A percentile compares a stretch with the other conserved stretches of the same genome.
These are phyloP conservation scores for Cordyceps javanica DNA, from an alignment of 2,329 filamentous ascomycete genomes.

Conservation along the genomic window DNA sequence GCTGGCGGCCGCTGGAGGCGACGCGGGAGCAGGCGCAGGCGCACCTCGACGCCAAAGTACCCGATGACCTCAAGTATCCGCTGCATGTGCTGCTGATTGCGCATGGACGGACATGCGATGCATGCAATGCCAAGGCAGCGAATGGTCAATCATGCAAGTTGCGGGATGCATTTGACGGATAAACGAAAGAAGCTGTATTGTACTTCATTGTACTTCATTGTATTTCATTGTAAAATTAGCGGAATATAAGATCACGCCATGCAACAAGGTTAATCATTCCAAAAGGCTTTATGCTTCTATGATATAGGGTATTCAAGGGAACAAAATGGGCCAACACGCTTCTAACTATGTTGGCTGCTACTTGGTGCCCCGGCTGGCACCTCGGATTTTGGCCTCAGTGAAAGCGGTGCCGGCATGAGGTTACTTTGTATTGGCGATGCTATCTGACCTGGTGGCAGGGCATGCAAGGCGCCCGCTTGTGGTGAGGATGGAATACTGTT, in stretches of 20 bases:
- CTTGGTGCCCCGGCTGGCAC: background rate
- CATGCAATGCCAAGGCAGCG: slow-evolving; percentile 32
- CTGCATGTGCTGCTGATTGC: slow-evolving; percentile 43
- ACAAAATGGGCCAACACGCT: background rate
- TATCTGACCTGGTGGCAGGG: background rate
- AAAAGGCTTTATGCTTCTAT: background rate
- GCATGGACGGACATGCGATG: slow-evolving; percentile 39
- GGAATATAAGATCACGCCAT: background rate
- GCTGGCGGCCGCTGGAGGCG: slow-evolving; percentile 39
- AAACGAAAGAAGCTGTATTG: background rate
- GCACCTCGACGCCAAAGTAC: slow-evolving; percentile 42
- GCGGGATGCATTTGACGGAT: background rate
- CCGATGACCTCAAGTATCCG: slow-evolving; percentile 43
- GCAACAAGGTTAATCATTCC: background rate
- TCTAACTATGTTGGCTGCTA: background rate
- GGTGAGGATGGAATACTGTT: background rate
- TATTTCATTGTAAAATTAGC: background rate
- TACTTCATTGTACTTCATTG: background rate
- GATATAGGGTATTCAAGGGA: background rate
- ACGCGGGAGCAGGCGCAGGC: slow-evolving; percentile 41
- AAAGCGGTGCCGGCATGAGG: slow-evolving; percentile 2
- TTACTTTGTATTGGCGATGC: background rate
- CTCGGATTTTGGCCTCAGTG: background rate
- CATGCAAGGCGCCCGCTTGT: background rate
- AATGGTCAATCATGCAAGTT: slow-evolving; percentile 1